These are phyloP conservation scores for Claviceps spartinae DNA, from an alignment of 2,329 filamentous ascomycete species.

Conservation along the genomic window DNA sequence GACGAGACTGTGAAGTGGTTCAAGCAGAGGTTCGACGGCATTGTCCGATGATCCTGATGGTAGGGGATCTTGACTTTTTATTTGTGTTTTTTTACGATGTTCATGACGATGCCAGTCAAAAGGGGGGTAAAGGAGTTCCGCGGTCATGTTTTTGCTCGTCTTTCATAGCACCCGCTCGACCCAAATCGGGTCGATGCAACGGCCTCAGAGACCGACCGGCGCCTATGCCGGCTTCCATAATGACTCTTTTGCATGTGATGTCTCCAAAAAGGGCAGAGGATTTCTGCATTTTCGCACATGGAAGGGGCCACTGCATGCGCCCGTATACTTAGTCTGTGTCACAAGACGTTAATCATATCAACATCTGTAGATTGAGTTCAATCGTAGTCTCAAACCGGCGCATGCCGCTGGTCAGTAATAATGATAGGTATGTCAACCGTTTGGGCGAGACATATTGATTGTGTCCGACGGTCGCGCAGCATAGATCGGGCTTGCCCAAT, in stretches of 20 bases:
- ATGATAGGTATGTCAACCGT: too few species aligned
- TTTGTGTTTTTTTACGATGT: slow-evolving; percentile 13
- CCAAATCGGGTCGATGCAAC: slow-evolving; percentile 45
- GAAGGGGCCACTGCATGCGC: too few species aligned
- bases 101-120: slow-evolving; percentile 25
- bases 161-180: slow-evolving; percentile 36
- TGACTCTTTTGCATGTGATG: slow-evolving; percentile 24
- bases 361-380: too few species aligned
- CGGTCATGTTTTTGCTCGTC: slow-evolving; percentile 25
- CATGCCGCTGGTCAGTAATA: too few species aligned
- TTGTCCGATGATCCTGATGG: slow-evolving; percentile 68
- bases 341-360: too few species aligned
- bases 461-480: too few species aligned
- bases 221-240: slow-evolving; percentile 46
- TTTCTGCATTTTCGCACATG: too few species aligned
- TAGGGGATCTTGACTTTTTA: neutral
- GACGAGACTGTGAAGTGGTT: slow-evolving; percentile 97
- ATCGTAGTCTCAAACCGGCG: too few species aligned
- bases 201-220: slow-evolving; percentile 65
- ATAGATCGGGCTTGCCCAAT: too few species aligned
- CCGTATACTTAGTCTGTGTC: too few species aligned
- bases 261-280: neutral
- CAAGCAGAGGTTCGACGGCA: slow-evolving; percentile 84
- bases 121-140: slow-evolving; percentile 17
- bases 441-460: too few species aligned